A percentile compares a stretch with the other conserved stretches of the same genome.
phyloP scores from a whole-genome alignment of 495 filamentous ascomycete genomes.

The Pyronema domesticum region DNA sequence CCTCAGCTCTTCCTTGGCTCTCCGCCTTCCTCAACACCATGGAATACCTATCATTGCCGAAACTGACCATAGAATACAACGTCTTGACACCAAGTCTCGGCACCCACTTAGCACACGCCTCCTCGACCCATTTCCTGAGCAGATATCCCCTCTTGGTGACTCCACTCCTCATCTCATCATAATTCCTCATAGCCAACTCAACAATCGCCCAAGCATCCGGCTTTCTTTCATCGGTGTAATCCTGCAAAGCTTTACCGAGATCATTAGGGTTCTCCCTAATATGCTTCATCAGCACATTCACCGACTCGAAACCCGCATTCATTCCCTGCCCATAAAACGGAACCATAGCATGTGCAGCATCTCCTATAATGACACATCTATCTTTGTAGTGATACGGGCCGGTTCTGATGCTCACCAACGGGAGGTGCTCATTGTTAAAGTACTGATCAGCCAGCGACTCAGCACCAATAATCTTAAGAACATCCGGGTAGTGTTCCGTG shows the following conservation, averaged over 20 bases:
- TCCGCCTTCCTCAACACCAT: constrained; percentile 53
- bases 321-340: constrained; percentile 87
- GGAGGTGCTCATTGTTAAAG: constrained; percentile 63
- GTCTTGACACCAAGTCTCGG: constrained; percentile 71
- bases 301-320: constrained; percentile 73
- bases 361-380: constrained; percentile 72
- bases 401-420: constrained; percentile 55
- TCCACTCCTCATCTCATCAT: constrained; percentile 74
- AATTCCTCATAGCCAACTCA: constrained; percentile 78
- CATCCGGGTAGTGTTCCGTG: constrained; percentile 65
- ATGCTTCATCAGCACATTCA: constrained; percentile 54
- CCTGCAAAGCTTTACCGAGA: constrained; percentile 43
- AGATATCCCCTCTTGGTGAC: constrained; percentile 61
- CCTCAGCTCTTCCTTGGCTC: constrained; percentile 46
- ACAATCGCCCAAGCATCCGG: constrained; percentile 79
- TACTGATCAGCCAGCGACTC: constrained; percentile 54
- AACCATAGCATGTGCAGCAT: constrained; percentile 94
- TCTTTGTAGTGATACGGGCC: constrained; percentile 60
- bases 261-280: constrained; percentile 26
- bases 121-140: constrained; percentile 68
- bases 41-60: constrained; percentile 78
- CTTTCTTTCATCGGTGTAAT: constrained; percentile 53
- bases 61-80: constrained; percentile 83
- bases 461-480: constrained; percentile 60
- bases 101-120: constrained; percentile 56